Evolutionary conservation across 192 early-diverging fungal species (phyloP).

Genomic region (Coemansia sp.): DNA sequence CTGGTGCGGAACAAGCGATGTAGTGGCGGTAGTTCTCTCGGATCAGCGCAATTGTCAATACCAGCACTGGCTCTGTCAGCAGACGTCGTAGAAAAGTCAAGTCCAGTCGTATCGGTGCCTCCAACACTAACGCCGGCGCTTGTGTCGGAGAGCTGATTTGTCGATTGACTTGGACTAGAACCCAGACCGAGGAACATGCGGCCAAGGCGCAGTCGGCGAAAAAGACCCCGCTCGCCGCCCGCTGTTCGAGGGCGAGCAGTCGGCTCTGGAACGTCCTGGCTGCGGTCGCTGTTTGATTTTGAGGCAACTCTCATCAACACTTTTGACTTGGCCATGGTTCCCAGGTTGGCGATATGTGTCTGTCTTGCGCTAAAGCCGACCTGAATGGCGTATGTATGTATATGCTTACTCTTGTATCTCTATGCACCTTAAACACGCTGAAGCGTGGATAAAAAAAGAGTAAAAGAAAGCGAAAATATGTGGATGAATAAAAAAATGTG

Average conservation of each 20-base stretch:
- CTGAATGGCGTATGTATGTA: too few species aligned
- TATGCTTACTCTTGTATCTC: too few species aligned
- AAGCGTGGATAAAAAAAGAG: too few species aligned
- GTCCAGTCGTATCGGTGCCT: not conserved
- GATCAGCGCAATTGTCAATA: not conserved
- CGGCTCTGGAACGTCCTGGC: slow-evolving; percentile 10
- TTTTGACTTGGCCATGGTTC: slow-evolving; percentile 47
- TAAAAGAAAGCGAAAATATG: too few species aligned
- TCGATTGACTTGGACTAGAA: slow-evolving; percentile 1
- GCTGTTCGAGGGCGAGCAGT: slow-evolving; percentile 43
- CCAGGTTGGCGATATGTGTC: not conserved
- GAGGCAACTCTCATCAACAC: slow-evolving; percentile 26
- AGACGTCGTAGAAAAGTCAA: not conserved
- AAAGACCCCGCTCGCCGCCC: slow-evolving; percentile 37
- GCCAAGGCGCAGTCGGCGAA: slow-evolving; percentile 45
- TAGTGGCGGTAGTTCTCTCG: slow-evolving; percentile 8
- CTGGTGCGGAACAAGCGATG: slow-evolving; percentile 23
- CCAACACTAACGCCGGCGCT: slow-evolving; percentile 16
- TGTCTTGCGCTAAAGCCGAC: too few species aligned
- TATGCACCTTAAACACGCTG: too few species aligned
- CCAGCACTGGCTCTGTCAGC: not conserved
- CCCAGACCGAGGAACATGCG: slow-evolving; percentile 42
- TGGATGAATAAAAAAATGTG: too few species aligned
- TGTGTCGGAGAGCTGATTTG: slow-evolving; percentile 2
- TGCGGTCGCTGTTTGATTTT: slow-evolving; percentile 19